phyloP scores from a whole-genome alignment of 2,329 filamentous ascomycete species.

The Verticillium klebahnii region DNA sequence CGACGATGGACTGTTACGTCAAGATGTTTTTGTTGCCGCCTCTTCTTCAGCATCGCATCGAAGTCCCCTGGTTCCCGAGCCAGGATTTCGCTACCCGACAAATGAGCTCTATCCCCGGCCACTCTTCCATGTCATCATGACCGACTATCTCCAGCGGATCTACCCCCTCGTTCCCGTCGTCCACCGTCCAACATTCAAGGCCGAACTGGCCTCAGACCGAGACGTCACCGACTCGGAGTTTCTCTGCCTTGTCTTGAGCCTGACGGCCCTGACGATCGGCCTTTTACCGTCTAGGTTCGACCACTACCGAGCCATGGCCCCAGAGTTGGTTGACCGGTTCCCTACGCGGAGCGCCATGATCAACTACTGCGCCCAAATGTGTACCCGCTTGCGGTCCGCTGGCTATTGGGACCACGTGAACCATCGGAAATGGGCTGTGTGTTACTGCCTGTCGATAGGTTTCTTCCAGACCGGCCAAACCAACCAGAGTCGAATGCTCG shows the following conservation, averaged over 20 bases:
- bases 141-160: conserved; percentile 19
- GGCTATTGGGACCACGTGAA: conserved; percentile 22
- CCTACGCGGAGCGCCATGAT: conserved; percentile 19
- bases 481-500: conserved; percentile 29
- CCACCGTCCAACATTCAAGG: conserved; percentile 18
- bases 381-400: conserved; percentile 14
- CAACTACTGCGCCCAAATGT: conserved; percentile 19
- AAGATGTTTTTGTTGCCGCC: too few relatives aligned
- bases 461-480: conserved; percentile 29
- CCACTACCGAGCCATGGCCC: conserved; percentile 16
- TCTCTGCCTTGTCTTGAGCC: conserved; percentile 17
- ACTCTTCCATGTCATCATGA: conserved; percentile 16
- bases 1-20: too few relatives aligned
- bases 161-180: conserved; percentile 20
- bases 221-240: conserved; percentile 20
- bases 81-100: conserved; percentile 11
- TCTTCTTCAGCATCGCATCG: neutral
- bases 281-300: conserved; percentile 20
- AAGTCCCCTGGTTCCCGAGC: neutral
- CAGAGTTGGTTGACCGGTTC: conserved; percentile 15
- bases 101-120: conserved; percentile 19
- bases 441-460: conserved; percentile 25
- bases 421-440: conserved; percentile 27
- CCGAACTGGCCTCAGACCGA: conserved; percentile 13
- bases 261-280: conserved; percentile 18